phyloP scores from a whole-genome alignment of 306 rosid species.

The Vicia sativa region DNA sequence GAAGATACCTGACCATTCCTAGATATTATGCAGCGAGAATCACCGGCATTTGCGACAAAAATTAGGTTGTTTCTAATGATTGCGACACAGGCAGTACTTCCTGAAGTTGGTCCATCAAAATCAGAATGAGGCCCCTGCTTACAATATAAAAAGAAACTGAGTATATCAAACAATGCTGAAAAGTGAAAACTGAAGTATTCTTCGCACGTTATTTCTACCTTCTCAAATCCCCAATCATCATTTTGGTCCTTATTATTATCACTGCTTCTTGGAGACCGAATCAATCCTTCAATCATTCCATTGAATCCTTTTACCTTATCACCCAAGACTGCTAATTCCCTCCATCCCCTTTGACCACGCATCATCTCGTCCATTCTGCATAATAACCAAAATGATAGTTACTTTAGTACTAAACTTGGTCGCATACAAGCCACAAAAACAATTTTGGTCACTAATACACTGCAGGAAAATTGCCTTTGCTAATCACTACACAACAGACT shows the following conservation, averaged over 20 bases:
- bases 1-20: conserved; percentile 88
- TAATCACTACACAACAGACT: not conserved
- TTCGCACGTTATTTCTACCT: conserved; percentile 52
- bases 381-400: conserved; percentile 2
- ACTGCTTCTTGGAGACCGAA: conserved; percentile 81
- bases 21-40: conserved; percentile 91
- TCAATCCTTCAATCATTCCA: conserved; percentile 89
- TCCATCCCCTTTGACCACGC: conserved; percentile 98
- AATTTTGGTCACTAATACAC: too few relatives aligned
- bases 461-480: too few relatives aligned
- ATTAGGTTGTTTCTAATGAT: conserved; percentile 67
- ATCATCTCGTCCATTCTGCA: conserved; percentile 97
- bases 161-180: not conserved
- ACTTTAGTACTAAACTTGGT: too few relatives aligned
- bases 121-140: conserved; percentile 96
- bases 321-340: conserved; percentile 83
- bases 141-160: conserved; percentile 22
- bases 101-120: conserved; percentile 89
- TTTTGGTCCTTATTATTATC: conserved; percentile 54
- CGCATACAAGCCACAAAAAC: too few relatives aligned
- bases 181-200: conserved; percentile 4
- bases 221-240: conserved; percentile 90
- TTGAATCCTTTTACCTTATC: conserved; percentile 78
- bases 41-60: conserved; percentile 90
- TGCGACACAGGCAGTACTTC: conserved; percentile 96